phyloP scores from a whole-genome alignment of 768 basidiomycete species.

The Kwoniella europaea region DNA sequence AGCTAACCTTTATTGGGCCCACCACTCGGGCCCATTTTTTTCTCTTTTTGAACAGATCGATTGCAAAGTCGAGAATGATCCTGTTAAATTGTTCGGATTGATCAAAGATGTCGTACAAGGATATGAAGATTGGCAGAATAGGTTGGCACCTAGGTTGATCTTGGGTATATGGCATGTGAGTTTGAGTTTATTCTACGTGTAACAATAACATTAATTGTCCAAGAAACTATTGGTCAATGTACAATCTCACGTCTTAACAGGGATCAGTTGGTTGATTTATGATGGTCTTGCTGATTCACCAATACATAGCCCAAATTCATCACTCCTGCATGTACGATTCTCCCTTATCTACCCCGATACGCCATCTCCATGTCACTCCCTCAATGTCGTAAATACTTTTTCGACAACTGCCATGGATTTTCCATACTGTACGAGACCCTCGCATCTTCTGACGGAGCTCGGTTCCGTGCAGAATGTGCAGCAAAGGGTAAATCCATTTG shows the following conservation, averaged over 20 bases:
- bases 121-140: slow-evolving; percentile 59
- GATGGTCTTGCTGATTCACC: slow-evolving; percentile 62
- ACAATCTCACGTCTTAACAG: not conserved
- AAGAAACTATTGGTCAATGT: not conserved
- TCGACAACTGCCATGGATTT: slow-evolving; percentile 83
- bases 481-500: slow-evolving; percentile 76
- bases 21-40: slow-evolving; percentile 63
- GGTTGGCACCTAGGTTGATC: slow-evolving; percentile 52
- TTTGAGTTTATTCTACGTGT: slow-evolving; percentile 3
- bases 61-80: slow-evolving; percentile 91
- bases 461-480: slow-evolving; percentile 75
- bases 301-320: slow-evolving; percentile 93
- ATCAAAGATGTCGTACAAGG: slow-evolving; percentile 68
- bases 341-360: slow-evolving; percentile 83
- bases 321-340: slow-evolving; percentile 69
- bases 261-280: not conserved
- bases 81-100: slow-evolving; percentile 73
- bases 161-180: slow-evolving; percentile 58
- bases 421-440: slow-evolving; percentile 78
- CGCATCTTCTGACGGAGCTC: slow-evolving; percentile 73
- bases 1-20: slow-evolving; percentile 61
- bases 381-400: slow-evolving; percentile 84
- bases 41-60: slow-evolving; percentile 79
- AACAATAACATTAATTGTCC: not conserved
- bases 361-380: slow-evolving; percentile 78